Conservation (phyloP, 306 rosid genomes). For the Malus sieversii region DNA sequence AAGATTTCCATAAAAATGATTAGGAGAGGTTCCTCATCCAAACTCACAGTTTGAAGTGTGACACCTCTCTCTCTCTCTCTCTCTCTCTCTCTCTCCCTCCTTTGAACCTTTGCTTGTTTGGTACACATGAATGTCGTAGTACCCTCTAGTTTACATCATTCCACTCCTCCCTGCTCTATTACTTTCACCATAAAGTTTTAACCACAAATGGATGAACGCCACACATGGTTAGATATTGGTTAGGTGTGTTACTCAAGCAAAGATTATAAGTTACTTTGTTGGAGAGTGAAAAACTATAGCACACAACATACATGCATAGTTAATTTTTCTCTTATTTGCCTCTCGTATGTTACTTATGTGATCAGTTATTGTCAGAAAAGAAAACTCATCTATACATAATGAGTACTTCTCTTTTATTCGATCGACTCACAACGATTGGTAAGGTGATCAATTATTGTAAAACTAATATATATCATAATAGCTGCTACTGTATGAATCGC, state of each 20-base stretch:
- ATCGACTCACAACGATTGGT: neutral
- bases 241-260: slow-evolving; percentile 60
- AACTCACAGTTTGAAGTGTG: neutral
- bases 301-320: neutral
- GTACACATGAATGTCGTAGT: slow-evolving; percentile 43
- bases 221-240: slow-evolving; percentile 1
- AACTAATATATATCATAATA: neutral
- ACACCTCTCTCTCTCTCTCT: neutral
- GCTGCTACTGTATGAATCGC: no score
- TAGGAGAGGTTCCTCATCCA: neutral
- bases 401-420: neutral
- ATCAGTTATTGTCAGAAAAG: no score
- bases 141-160: slow-evolving; percentile 36
- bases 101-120: slow-evolving; percentile 54
- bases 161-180: slow-evolving; percentile 47
- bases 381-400: no score
- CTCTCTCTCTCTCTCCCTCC: neutral
- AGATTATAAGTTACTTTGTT: slow-evolving; percentile 18
- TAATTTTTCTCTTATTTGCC: no score
- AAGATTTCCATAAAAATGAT: no score
- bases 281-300: neutral
- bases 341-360: neutral
- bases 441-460: neutral
- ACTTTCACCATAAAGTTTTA: slow-evolving; percentile 52
- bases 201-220: slow-evolving; percentile 45